phyloP scores from a whole-genome alignment of 129 eudicot genomes.

The Flaveria ramosissima region DNA sequence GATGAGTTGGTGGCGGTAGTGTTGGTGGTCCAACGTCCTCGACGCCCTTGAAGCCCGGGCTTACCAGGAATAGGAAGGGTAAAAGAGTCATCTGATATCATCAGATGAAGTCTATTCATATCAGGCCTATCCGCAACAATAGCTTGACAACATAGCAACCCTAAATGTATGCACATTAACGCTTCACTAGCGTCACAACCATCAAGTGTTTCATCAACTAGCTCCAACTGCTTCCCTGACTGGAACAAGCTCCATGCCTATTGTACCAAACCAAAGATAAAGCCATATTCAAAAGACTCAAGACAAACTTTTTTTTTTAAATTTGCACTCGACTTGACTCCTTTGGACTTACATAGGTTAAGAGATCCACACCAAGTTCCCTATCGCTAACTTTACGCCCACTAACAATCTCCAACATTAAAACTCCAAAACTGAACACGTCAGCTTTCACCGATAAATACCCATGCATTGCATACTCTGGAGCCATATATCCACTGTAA shows the following conservation, averaged over 20 bases:
- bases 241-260: slow-evolving; percentile 72
- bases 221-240: slow-evolving; percentile 51
- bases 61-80: slow-evolving; percentile 62
- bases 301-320: too few relatives aligned
- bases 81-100: slow-evolving; percentile 71
- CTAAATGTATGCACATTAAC: slow-evolving; percentile 75
- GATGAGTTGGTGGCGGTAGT: slow-evolving; percentile 35
- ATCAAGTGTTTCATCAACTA: slow-evolving; percentile 57
- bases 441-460: slow-evolving; percentile 82
- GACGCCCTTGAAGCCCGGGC: slow-evolving; percentile 86
- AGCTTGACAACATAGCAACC: slow-evolving; percentile 84
- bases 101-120: slow-evolving; percentile 69
- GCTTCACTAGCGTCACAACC: slow-evolving; percentile 54
- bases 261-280: too few relatives aligned
- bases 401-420: slow-evolving; percentile 51
- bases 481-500: slow-evolving; percentile 54
- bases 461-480: slow-evolving; percentile 48
- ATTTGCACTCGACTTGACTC: too few relatives aligned
- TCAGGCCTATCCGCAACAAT: slow-evolving; percentile 69
- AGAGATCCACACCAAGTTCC: slow-evolving; percentile 61
- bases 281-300: too few relatives aligned
- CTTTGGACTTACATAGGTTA: slow-evolving; percentile 67
- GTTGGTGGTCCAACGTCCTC: slow-evolving; percentile 50
- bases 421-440: slow-evolving; percentile 59
- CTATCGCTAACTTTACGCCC: slow-evolving; percentile 62